Evolutionary conservation across 2,329 filamentous ascomycete species (phyloP).

Genomic region (Apiospora sp.): DNA sequence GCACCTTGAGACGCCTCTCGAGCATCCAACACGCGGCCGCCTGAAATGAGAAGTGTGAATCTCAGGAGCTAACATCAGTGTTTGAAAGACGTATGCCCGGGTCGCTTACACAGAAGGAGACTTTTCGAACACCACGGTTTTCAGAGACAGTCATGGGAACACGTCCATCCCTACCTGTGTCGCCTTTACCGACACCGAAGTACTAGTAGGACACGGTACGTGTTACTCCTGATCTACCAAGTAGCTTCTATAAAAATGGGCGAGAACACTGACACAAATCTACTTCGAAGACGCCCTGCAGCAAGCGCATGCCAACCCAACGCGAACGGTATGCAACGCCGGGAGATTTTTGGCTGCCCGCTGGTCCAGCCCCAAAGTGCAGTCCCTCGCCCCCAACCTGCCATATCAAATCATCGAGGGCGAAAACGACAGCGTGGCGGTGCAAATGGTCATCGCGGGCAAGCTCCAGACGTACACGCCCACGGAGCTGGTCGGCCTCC

Average conservation of each 20-base stretch:
- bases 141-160: neutral
- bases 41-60: too few species aligned
- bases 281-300: neutral
- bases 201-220: constrained; percentile 12
- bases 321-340: constrained; percentile 1
- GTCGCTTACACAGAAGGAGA: neutral
- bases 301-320: neutral
- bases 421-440: neutral
- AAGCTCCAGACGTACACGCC: neutral
- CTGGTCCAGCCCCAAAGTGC: neutral
- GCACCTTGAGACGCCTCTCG: neutral
- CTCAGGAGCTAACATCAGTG: neutral
- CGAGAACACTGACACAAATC: neutral
- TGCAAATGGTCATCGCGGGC: neutral
- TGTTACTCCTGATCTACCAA: neutral
- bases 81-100: neutral
- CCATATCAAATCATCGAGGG: neutral
- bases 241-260: neutral
- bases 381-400: neutral
- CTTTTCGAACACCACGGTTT: neutral
- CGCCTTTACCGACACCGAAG: neutral
- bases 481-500: neutral
- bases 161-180: constrained; percentile 9
- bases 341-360: neutral
- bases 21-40: neutral